phyloP scores from a whole-genome alignment of 768 basidiomycete genomes.

The Cyathus striatus region DNA sequence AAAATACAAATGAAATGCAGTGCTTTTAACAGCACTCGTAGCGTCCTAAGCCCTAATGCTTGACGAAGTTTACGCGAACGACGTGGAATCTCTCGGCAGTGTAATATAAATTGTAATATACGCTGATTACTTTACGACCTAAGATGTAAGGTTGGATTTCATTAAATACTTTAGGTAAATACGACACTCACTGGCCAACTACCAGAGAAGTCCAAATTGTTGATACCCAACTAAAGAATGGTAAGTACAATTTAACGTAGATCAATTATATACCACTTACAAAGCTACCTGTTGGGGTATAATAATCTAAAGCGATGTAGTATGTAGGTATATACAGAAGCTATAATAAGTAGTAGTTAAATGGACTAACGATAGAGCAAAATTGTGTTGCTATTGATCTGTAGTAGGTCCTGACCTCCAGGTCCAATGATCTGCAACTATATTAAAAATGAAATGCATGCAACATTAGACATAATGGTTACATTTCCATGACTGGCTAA shows the following conservation, averaged over 20 bases:
- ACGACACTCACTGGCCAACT: conserved; percentile 45
- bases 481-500: conserved; percentile 39
- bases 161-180: too few relatives aligned
- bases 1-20: too few relatives aligned
- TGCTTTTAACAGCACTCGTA: too few relatives aligned
- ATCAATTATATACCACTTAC: conserved; percentile 19
- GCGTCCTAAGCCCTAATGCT: too few relatives aligned
- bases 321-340: neutral
- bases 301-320: conserved; percentile 33
- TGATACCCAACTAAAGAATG: conserved; percentile 33
- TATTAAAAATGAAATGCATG: neutral
- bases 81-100: too few relatives aligned
- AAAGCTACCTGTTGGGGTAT: conserved; percentile 39
- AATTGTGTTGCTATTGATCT: conserved; percentile 38
- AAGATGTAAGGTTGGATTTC: too few relatives aligned
- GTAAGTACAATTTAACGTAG: neutral
- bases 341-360: neutral
- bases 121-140: too few relatives aligned
- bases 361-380: conserved; percentile 50
- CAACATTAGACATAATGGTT: conserved; percentile 6
- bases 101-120: too few relatives aligned
- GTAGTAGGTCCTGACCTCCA: conserved; percentile 47
- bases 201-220: conserved; percentile 40
- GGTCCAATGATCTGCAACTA: conserved; percentile 41
- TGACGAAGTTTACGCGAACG: too few relatives aligned